Percentiles rank a stretch among this genome's conserved stretches.
Conservation (phyloP, 1,284 basidiomycete species). For the Moesziomyces sp. region DNA sequence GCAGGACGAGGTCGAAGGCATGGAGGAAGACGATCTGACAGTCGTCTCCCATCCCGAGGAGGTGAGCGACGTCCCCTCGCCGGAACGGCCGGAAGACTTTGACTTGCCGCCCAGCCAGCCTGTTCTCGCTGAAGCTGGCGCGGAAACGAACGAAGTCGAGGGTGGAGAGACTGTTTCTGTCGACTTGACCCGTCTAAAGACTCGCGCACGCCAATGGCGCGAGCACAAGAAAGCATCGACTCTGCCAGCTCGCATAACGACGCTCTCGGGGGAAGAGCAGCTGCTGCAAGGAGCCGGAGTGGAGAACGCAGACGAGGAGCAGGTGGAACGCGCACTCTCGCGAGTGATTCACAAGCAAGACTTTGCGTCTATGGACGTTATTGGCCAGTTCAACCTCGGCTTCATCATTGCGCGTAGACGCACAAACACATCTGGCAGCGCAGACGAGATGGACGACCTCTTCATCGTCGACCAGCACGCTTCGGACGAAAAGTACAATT, state of each 20-base stretch:
- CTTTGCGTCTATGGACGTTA: slow-evolving; percentile 82
- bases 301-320: slow-evolving; percentile 72
- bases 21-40: not conserved
- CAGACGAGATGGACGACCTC: slow-evolving; percentile 69
- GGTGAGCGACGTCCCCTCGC: slow-evolving; percentile 6
- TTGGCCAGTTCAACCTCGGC: slow-evolving; percentile 96
- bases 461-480: slow-evolving; percentile 87
- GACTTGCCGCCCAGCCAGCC: not conserved
- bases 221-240: not conserved
- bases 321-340: slow-evolving; percentile 80
- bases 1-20: slow-evolving; percentile 1
- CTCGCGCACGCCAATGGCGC: not conserved
- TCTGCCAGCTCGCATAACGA: slow-evolving; percentile 12
- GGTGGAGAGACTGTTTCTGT: slow-evolving; percentile 6
- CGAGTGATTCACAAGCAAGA: slow-evolving; percentile 89
- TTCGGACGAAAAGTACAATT: slow-evolving; percentile 96
- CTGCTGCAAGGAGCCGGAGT: slow-evolving; percentile 73
- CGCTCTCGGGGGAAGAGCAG: slow-evolving; percentile 23
- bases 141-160: not conserved
- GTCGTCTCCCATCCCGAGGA: not conserved
- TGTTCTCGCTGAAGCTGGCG: not conserved
- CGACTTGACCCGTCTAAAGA: slow-evolving; percentile 3
- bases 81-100: slow-evolving; percentile 11
- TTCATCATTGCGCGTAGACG: slow-evolving; percentile 86
- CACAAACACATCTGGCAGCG: not conserved